Conservation (phyloP, 352 stramenopile genomes). For the Globisporangium sylvaticum region DNA sequence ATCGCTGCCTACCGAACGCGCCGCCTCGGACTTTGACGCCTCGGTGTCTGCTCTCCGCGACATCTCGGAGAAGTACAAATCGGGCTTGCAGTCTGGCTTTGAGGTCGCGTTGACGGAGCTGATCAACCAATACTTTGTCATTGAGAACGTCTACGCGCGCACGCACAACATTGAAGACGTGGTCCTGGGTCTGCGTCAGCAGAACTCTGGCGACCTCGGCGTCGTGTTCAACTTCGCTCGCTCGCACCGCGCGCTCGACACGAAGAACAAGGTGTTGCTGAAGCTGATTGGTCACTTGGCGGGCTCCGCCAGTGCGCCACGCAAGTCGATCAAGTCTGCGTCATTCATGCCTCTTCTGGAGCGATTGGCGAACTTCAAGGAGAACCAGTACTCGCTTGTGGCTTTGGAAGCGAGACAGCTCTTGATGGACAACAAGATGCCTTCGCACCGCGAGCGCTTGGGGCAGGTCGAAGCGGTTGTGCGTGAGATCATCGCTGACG, state of each 20-base stretch:
- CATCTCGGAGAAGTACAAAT: conserved; percentile 72
- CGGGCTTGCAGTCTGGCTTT: conserved; percentile 62
- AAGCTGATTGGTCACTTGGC: conserved; percentile 62
- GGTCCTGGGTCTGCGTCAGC: conserved; percentile 84
- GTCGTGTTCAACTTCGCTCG: conserved; percentile 89
- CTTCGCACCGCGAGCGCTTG: conserved; percentile 91
- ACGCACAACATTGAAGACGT: conserved; percentile 83
- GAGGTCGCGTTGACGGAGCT: conserved; percentile 67
- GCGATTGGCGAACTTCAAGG: conserved; percentile 82
- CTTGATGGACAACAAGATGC: conserved; percentile 96
- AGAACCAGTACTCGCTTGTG: conserved; percentile 91
- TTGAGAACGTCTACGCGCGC: conserved; percentile 73
- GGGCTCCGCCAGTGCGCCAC: conserved; percentile 27
- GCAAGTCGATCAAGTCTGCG: conserved; percentile 53
- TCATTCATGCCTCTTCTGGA: conserved; percentile 84
- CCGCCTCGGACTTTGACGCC: conserved; percentile 67
- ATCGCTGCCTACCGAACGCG: conserved; percentile 45
- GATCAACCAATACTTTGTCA: conserved; percentile 76
- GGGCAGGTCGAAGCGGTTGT: conserved; percentile 74
- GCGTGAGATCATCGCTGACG: conserved; percentile 58
- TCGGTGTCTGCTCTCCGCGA: conserved; percentile 68
- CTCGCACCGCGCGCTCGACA: conserved; percentile 88
- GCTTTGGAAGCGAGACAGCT: conserved; percentile 94
- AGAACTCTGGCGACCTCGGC: conserved; percentile 84
- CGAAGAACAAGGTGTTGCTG: conserved; percentile 81